These are phyloP conservation scores for Tolypocladium amazonense DNA, from an alignment of 2,329 filamentous ascomycete genomes.

Conservation along the genomic window DNA sequence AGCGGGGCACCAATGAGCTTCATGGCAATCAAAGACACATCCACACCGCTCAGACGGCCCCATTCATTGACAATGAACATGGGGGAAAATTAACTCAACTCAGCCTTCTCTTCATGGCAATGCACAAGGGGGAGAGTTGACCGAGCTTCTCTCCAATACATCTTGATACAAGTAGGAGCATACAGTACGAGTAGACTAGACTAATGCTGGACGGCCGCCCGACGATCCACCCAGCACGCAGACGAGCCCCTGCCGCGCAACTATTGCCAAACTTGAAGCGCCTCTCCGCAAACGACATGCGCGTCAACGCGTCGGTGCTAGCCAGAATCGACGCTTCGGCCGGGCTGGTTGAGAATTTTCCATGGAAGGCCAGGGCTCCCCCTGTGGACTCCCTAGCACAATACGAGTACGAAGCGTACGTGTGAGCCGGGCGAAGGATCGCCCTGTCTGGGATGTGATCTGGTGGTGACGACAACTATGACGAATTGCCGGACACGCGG, in stretches of 20 bases:
- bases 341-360: neutral
- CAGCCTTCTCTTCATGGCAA: neutral
- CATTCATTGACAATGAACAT: neutral
- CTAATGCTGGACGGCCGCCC: neutral
- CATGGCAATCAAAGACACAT: neutral
- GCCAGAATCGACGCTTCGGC: neutral
- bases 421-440: neutral
- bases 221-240: neutral
- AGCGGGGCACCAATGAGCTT: neutral
- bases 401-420: no score
- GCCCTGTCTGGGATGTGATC: neutral
- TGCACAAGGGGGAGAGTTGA: no score
- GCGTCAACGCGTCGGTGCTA: neutral
- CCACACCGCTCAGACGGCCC: no score
- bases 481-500: neutral
- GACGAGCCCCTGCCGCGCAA: neutral
- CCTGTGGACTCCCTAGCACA: neutral
- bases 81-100: neutral
- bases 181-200: no score
- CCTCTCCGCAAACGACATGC: neutral
- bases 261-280: neutral
- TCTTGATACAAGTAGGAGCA: no score
- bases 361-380: neutral
- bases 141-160: no score
- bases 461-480: neutral